Evolutionary conservation across 164 flowering plant species (phyloP), one percentile per base, ranked within the genome.

Genomic region (Echeveria elegans): DNA sequence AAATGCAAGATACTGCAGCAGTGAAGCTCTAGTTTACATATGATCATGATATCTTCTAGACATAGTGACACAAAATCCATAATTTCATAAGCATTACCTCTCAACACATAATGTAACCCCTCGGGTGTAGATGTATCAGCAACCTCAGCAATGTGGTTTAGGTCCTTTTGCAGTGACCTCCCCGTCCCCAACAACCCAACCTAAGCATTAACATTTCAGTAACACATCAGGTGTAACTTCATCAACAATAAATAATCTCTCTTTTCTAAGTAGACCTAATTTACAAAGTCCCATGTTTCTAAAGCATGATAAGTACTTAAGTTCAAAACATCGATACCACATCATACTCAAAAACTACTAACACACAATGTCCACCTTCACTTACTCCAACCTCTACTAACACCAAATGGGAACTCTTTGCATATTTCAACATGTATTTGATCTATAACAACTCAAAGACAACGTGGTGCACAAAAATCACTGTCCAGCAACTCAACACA

Each of bases 141-240:
- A 70, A 63, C 70, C 72, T 85, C 85, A n/a, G 98, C 98, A 80
- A 94, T 86, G 61, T 84, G 77, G 72, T 94, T 87, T 36, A 94
- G 95, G 81, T 94, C 95, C 70, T 66, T 82, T 69, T 94, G 98
- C 52, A 94, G 86, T 61, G 91, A 77, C 53, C 91, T 74, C 0
- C 80, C 98, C 88, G 83, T 74, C n/a, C 98, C 98, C 83, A 94
- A 75, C 74, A 94, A 78, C 12, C 97, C 97, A 70, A 89, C 93
- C 97, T 91, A 72, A 23, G 18, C 45, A 71, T 65, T 10, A 10
- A 65, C 14, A 53, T 64, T 8, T 52, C 59, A 59, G 4, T n/a
- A 50, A 23, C 19, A n/a, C n/a, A 26, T 52, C 28, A 52, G 8
- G 8, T 3, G 10, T 52, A 9, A 14, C 29, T 12, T 52, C 1